These are phyloP conservation scores for Paspalum notatum DNA, from an alignment of 176 grass and related monocot genomes.

Conservation along the genomic window DNA sequence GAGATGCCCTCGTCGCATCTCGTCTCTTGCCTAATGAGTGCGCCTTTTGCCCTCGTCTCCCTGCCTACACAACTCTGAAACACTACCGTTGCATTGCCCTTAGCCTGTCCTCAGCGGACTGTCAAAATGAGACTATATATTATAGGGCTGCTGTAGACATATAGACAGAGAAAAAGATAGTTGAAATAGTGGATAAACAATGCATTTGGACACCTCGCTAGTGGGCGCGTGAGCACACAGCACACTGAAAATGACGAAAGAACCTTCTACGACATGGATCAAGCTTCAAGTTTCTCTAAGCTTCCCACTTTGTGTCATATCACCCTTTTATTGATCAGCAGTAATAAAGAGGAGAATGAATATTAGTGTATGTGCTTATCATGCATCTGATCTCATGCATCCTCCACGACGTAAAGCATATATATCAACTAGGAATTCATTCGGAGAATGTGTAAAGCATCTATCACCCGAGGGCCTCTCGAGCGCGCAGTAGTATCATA, in stretches of 20 bases:
- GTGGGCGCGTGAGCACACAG: neutral
- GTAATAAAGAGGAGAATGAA: neutral
- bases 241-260: constrained; percentile 5
- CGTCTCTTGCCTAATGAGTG: neutral
- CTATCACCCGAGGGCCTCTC: neutral
- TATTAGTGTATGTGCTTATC: neutral
- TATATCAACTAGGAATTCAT: constrained; percentile 10
- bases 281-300: constrained; percentile 20
- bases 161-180: too few species aligned
- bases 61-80: too few species aligned
- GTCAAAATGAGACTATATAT: too few species aligned
- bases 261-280: constrained; percentile 28
- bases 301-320: neutral
- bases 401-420: constrained; percentile 30
- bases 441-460: neutral
- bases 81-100: too few species aligned
- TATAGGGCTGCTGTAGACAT: too few species aligned
- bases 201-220: too few species aligned
- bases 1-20: neutral
- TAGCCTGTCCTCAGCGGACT: too few species aligned
- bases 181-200: too few species aligned
- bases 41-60: neutral
- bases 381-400: constrained; percentile 40
- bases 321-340: neutral
- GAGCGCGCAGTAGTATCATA: neutral